Base-by-base conservation (phyloP, 2,329 filamentous ascomycete species). In the Bretziella fagacearum region DNA sequence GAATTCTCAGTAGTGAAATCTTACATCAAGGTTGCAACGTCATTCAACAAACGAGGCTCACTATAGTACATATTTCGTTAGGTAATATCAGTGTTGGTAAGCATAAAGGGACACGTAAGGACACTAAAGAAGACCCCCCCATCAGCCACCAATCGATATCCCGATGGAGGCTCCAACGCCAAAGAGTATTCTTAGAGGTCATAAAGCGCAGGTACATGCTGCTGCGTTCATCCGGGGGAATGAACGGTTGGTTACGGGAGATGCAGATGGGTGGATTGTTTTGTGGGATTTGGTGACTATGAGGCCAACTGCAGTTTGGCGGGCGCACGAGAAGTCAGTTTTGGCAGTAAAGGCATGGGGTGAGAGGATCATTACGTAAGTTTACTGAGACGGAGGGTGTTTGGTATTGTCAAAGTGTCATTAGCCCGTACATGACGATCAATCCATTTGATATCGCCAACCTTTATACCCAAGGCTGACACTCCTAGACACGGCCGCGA, bases 401-500 rank as follows among this genome's bases (percentile, higher is more conserved):
- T n/a, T 30, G 5, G 27, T 30, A 7, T 30, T 10, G 27, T 11
- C 27, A 30, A 11, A 11, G n/a, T 10, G n/a, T 3, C 27, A 7
- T 30, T 30, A 10, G 10, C n/a, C 27, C n/a, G 27, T 10, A 30
- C 37, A 7, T 40, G n/a, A 40, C 11, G 6, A 40, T n/a, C n/a
- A 7, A 32, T 32, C 13, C 8, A 13, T 10, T 33, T 20, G n/a
- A 26, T 26, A 29, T 32, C 10, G 18, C 35, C 18, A 43, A 4
- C 15, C 20, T 46, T 23, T 49, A n/a, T n/a, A n/a, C n/a, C n/a
- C n/a, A n/a, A n/a, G n/a, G n/a, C n/a, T n/a, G n/a, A n/a, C n/a
- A n/a, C n/a, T n/a, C n/a, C n/a, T n/a, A 95, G 87, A 29, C 87
- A 96, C 63, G 89, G 89, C 11, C 75, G 91, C 59, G 91, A 98